phyloP scores from a whole-genome alignment of 2,329 filamentous ascomycete genomes.

The Exophiala viscosa region DNA sequence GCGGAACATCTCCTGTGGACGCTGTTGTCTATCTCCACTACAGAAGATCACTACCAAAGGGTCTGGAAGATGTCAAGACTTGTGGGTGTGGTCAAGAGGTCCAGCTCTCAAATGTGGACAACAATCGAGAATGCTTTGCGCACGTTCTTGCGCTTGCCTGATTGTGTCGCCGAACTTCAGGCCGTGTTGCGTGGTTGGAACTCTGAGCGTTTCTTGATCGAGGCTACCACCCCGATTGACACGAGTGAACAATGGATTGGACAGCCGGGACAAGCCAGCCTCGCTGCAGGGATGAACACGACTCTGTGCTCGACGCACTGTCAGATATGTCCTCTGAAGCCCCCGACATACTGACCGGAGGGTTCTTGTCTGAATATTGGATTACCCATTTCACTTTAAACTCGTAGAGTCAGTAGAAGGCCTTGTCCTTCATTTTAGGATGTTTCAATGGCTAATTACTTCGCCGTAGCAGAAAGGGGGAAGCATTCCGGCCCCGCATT shows the following conservation, averaged over 20 bases:
- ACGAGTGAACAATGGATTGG: neutral
- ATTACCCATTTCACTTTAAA: too few species aligned
- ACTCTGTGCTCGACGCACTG: constrained; percentile 6
- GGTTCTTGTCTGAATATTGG: too few species aligned
- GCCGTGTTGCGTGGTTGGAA: constrained; percentile 2
- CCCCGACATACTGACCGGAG: constrained; percentile 1
- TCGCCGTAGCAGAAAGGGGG: neutral
- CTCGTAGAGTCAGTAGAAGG: too few species aligned
- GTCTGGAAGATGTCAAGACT: constrained; percentile 14
- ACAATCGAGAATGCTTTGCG: constrained; percentile 9
- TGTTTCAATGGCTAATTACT: neutral
- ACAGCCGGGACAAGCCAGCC: neutral
- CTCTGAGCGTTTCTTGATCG: neutral
- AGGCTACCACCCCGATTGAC: neutral
- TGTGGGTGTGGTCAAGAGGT: constrained; percentile 11
- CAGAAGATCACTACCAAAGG: constrained; percentile 6
- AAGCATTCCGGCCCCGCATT: neutral
- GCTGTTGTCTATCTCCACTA: constrained; percentile 1
- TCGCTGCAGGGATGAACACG: neutral
- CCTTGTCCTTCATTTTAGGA: neutral
- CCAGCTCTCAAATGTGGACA: constrained; percentile 3
- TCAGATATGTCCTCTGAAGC: constrained; percentile 12
- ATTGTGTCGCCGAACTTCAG: neutral
- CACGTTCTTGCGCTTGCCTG: constrained; percentile 7
- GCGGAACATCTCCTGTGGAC: constrained; percentile 19